These are phyloP conservation scores for Monotropa hypopitys DNA, from an alignment of 179 eudicot species.

Conservation along the genomic window DNA sequence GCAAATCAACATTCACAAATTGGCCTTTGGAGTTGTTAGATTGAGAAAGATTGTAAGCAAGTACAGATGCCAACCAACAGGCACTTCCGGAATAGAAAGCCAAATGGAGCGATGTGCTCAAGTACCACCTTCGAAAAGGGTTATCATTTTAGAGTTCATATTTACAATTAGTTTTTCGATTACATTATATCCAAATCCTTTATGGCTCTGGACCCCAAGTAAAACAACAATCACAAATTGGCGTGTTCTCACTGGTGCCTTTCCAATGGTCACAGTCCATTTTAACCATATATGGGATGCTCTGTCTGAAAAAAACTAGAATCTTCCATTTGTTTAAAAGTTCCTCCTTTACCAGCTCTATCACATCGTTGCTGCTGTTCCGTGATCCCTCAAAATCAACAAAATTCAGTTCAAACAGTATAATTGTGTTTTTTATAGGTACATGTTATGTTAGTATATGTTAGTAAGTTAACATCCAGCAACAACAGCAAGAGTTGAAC, in stretches of 20 bases:
- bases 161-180: neutral
- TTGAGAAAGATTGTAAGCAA: neutral
- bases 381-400: neutral
- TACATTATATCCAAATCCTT: neutral
- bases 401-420: neutral
- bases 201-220: neutral
- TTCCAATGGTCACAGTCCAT: neutral
- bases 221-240: neutral
- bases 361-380: neutral
- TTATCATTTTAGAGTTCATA: neutral
- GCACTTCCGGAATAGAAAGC: neutral
- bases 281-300: neutral
- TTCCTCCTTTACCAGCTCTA: conserved; percentile 18
- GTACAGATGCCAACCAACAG: neutral
- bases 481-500: too few species aligned
- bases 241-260: neutral
- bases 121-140: neutral
- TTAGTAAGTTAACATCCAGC: too few species aligned
- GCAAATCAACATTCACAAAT: neutral
- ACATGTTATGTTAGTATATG: too few species aligned
- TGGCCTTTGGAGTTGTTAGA: neutral
- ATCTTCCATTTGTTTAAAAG: neutral
- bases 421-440: neutral
- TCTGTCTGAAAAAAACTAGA: neutral
- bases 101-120: neutral